Base-by-base conservation (phyloP, 805 yeast species). In the Barnettozyma siamensis region DNA sequence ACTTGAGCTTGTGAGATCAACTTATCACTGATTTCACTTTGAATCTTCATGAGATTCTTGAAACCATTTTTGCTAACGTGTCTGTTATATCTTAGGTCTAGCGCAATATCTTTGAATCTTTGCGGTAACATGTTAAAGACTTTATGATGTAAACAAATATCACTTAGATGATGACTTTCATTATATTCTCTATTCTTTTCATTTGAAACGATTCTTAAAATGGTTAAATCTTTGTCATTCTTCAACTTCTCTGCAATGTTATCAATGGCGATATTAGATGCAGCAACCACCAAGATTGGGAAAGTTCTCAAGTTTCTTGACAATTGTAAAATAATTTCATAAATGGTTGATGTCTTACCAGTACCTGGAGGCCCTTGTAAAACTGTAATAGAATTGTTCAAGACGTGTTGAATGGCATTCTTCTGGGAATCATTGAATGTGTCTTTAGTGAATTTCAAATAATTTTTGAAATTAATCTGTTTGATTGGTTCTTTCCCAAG, bases 331-430 rank as follows among this genome's bases (percentile, higher is more conserved):
- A 76, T 63, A 17, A 81, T 65, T 51, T 83, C 89, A 37, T 80
- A 77, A 21, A 83, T 63, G 0, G 88, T 83, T 35, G 80, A 76
- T 0, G 91, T 83, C 57, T 83, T 83, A 41, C 91, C 91, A 0
- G 91, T 83, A 12, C 89, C 91, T 3, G 89, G 89, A 1, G 91
- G 91, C 2, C 89, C 91, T 58, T 82, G 89, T 16, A 83, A 66
- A 15, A 83, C 50, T 3, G 79, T 77, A 31, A 69, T 72, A 72
- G 57, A 49, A 32, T 53, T 53, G 37, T 53, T 53, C 38, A 53
- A 35, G 16, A 53, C 57, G 24, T 53, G 57, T 29, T 53, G 55
- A 26, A 54, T 47, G 3, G 81, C 80, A 26, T 66, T 65, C 47
- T 75, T 75, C 45, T 78, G 85, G 0, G 84, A 78, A 7, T 69